phyloP scores from a whole-genome alignment of 2,329 filamentous ascomycete species.

The Diaporthe helianthi region DNA sequence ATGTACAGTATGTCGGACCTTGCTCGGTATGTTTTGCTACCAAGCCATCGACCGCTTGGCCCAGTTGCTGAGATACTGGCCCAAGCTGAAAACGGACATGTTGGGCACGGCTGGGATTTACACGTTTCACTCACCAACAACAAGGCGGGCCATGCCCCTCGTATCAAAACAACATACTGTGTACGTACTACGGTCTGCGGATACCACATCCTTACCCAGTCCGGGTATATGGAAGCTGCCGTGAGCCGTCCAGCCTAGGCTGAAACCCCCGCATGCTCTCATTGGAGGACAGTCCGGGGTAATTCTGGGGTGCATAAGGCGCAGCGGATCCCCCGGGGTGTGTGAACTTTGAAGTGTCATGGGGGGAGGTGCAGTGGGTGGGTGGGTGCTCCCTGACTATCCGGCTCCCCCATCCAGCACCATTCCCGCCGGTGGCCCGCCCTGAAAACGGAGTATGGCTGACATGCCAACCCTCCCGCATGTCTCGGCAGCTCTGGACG shows the following conservation, averaged over 20 bases:
- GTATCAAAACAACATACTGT: background rate
- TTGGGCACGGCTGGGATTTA: background rate
- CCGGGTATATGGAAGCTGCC: slow-evolving; percentile 19
- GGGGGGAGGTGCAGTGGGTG: background rate
- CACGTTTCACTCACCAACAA: background rate
- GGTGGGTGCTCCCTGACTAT: too few species aligned
- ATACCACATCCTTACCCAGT: background rate
- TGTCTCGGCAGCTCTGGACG: slow-evolving; percentile 5
- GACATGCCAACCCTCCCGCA: slow-evolving; percentile 4
- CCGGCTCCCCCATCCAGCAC: background rate
- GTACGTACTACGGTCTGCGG: too few species aligned
- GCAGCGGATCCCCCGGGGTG: background rate
- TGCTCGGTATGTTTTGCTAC: slow-evolving; percentile 5
- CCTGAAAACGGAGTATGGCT: too few species aligned
- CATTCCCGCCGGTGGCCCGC: background rate
- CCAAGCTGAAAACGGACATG: background rate
- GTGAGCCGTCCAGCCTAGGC: slow-evolving; percentile 7
- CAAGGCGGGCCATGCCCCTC: background rate
- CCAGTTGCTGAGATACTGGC: background rate
- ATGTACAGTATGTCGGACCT: slow-evolving; percentile 15
- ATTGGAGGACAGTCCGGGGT: slow-evolving; percentile 31
- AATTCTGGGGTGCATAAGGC: slow-evolving; percentile 28
- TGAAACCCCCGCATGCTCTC: slow-evolving; percentile 19
- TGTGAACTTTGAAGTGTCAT: slow-evolving; percentile 15
- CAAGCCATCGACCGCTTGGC: background rate